Base-by-base conservation (phyloP, 352 stramenopile genomes). In the Phytophthora syringae region DNA sequence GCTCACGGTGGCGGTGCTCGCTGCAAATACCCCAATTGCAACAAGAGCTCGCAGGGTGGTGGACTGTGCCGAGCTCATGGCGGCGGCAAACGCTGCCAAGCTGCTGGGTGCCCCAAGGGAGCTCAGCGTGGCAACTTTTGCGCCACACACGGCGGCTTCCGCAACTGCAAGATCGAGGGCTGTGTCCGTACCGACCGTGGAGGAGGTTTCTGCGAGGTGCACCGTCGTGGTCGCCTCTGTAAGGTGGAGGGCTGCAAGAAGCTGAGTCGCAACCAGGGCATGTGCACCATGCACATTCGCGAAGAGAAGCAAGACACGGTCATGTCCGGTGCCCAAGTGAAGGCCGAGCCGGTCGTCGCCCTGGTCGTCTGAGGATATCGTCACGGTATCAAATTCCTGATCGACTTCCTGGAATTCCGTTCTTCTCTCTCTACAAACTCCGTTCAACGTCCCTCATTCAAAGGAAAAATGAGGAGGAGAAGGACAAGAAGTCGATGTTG, bases 201-300 rank as follows among this genome's bases (percentile, higher is more conserved):
- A 21, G 87, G 87, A 40, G 87, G 87, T 44, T 95, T 90, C 67
- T 95, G 87, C 53, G 86, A 95, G 61, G 87, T 94, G 39, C 87
- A 95, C 72, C 86, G 87, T 40, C 84, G 85, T 47, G 86, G 84
- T 21, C 83, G 82, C 13, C 78, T 93, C 6, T 95, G 87, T 45
- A 94, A 93, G 67, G 72, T 94, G 40, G 81, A 93, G 37, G 87
- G 84, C 32, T 95, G 87, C 76, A 95, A 95, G 76, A 95, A 95
- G 64, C 79, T 95, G 13, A 89, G 85, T 13, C 86, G 86, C 21
- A 95, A 94, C 74, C 81, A 95, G 64, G 87, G 87, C 55, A 91
- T 94, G 78, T 95, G 87, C 74, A 95, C 87, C n/a, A 90, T 94
- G 84, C 87, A 95, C 74, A 91, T 95, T 48, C 87, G 87, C 40